Evolutionary conservation across 768 basidiomycete species (phyloP), one percentile per base, ranked within the genome.

Genomic region (Tulasnella sp.): DNA sequence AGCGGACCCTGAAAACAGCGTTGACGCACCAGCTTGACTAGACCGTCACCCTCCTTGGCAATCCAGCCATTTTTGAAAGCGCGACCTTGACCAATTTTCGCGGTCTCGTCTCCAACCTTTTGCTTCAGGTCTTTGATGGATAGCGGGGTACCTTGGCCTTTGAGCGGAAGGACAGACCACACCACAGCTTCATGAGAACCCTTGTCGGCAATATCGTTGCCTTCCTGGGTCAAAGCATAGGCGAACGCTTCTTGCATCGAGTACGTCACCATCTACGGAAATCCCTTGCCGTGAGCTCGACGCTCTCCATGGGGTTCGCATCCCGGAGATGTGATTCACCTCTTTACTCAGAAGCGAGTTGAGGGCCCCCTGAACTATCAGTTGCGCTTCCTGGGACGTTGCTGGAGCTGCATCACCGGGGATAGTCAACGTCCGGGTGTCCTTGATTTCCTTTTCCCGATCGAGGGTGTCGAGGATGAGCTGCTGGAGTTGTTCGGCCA

Each of bases 61-160:
- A 99, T 95, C 98, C 98, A 99, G 77, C 93, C 93, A 81, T 93
- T 95, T 86, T 96, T 98, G 89, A 99, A 98, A 26, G 97, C 98
- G 80, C 93, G 89, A 11, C 92, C 92, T 85, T 99, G 98, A 0
- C 98, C 98, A 78, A 98, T 89, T 85, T 96, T 98, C 20, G 94
- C 91, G 9, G 90, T 88, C 81, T 98, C 95, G 78, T 93, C 92
- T 18, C 97, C 97, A 18, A 99, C 89, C 78, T 84, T 84, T 79
- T 88, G 88, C 84, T 93, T 93, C 18, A 98, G 86, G 78, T 93
- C 89, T 70, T 86, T 88, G 0, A 89, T 86, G 5, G 89, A 88
- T 48, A 97, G 79, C 11, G 95, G 91, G 51, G 86, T 81, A 3
- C 92, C 93, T 78, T 89, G 85, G 2, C 93, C 95, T 80, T 90